phyloP scores from a whole-genome alignment of 2,329 filamentous ascomycete species.

The Aspergillus luchuensis region DNA sequence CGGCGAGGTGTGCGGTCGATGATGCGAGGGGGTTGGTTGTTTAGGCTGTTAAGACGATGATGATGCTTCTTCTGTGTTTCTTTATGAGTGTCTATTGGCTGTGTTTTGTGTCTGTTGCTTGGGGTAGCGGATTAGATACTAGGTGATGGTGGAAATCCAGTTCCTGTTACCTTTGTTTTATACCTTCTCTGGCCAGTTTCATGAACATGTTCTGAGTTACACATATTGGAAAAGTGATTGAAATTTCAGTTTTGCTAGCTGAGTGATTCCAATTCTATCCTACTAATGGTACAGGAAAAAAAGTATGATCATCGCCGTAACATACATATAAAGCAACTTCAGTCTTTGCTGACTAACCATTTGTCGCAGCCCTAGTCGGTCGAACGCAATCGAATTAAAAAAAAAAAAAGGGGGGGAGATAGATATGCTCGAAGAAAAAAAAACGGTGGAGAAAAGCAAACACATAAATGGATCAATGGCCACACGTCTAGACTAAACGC shows the following conservation, averaged over 20 bases:
- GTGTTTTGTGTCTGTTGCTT: neutral
- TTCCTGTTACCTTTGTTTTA: neutral
- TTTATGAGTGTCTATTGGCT: neutral
- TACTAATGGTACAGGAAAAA: conserved; percentile 22
- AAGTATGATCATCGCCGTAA: conserved; percentile 16
- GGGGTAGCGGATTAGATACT: neutral
- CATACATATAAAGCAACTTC: conserved; percentile 8
- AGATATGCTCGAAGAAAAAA: neutral
- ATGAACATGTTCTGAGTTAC: no score
- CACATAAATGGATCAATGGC: neutral
- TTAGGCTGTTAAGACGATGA: conserved; percentile 7
- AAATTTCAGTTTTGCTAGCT: conserved; percentile 5
- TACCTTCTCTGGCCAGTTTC: neutral
- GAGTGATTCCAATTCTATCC: conserved; percentile 15
- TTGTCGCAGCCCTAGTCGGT: neutral
- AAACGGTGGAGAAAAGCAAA: neutral
- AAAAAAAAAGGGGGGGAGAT: neutral
- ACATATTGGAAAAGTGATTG: neutral
- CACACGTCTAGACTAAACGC: conserved; percentile 25
- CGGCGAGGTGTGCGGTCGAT: conserved; percentile 75
- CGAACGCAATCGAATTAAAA: neutral
- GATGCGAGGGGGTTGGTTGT: conserved; percentile 60
- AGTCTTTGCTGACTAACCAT: neutral
- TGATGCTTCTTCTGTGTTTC: neutral
- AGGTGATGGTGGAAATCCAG: neutral